A percentile compares a stretch with the other conserved stretches of the same genome.
Conservation (phyloP, 441 rosid genomes). For the Theobroma grandiflorum region DNA sequence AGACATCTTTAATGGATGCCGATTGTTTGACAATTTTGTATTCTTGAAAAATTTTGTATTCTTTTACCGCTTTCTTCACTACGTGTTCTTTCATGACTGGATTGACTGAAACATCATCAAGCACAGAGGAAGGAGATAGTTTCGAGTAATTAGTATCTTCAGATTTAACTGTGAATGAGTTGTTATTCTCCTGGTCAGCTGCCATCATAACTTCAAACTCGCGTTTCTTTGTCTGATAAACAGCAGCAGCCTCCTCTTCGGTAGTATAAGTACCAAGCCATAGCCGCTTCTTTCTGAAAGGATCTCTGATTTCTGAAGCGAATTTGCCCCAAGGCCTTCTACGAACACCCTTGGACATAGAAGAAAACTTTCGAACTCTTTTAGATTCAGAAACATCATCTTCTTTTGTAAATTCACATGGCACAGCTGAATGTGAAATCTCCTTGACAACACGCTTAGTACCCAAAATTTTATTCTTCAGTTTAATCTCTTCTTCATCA, state of each 20-base stretch:
- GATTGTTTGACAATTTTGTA: neutral
- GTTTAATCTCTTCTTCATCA: slow-evolving; percentile 44
- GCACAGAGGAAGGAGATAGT: slow-evolving; percentile 6
- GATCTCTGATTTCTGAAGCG: slow-evolving; percentile 54
- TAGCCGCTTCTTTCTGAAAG: slow-evolving; percentile 36
- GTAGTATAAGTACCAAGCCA: slow-evolving; percentile 56
- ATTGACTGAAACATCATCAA: neutral
- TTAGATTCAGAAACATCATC: neutral
- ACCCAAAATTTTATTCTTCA: neutral
- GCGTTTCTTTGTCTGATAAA: slow-evolving; percentile 47
- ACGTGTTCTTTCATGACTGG: neutral
- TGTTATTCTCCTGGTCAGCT: neutral
- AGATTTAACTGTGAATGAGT: neutral
- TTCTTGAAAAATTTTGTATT: neutral
- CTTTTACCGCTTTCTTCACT: neutral
- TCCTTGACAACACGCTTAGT: slow-evolving; percentile 42
- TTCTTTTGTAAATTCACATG: neutral
- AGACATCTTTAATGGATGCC: no score
- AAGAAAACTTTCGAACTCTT: neutral
- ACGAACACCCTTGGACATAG: slow-evolving; percentile 41
- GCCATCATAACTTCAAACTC: slow-evolving; percentile 40
- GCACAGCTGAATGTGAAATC: slow-evolving; percentile 31
- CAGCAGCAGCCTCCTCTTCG: slow-evolving; percentile 56
- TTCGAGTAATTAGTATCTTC: neutral
- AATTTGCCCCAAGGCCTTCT: slow-evolving; percentile 54